Evolutionary conservation across 1,284 basidiomycete species (phyloP).

Genomic region (Tilletia caries): DNA sequence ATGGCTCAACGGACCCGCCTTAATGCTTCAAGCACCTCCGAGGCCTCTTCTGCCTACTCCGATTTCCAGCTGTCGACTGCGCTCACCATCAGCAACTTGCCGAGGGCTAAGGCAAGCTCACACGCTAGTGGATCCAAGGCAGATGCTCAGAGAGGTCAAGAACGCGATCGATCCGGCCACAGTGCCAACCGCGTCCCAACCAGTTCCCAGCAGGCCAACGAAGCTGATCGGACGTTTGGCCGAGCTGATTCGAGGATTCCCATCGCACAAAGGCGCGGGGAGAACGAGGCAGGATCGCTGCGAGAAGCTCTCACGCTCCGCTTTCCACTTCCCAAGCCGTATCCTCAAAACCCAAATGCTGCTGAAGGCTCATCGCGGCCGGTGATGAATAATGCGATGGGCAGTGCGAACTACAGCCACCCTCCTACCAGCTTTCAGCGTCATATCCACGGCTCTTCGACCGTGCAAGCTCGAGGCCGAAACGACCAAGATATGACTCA

Average conservation of each 20-base stretch:
- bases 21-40: neutral
- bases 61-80: neutral
- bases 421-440: neutral
- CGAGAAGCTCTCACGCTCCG: neutral
- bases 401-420: neutral
- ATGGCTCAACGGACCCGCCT: no score
- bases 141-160: no score
- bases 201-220: no score
- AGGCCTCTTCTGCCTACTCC: constrained; percentile 2
- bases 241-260: neutral
- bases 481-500: no score
- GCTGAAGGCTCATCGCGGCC: no score
- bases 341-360: neutral
- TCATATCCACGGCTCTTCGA: neutral
- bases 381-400: neutral
- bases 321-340: constrained; percentile 1
- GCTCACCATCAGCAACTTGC: constrained; percentile 1
- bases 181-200: no score
- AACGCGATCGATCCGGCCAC: no score
- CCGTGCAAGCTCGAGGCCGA: no score
- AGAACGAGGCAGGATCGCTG: neutral
- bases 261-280: no score
- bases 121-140: no score
- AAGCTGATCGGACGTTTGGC: neutral
- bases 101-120: neutral